Base-by-base conservation (phyloP, 345 rosid genomes). In the Clarkia xantiana region DNA sequence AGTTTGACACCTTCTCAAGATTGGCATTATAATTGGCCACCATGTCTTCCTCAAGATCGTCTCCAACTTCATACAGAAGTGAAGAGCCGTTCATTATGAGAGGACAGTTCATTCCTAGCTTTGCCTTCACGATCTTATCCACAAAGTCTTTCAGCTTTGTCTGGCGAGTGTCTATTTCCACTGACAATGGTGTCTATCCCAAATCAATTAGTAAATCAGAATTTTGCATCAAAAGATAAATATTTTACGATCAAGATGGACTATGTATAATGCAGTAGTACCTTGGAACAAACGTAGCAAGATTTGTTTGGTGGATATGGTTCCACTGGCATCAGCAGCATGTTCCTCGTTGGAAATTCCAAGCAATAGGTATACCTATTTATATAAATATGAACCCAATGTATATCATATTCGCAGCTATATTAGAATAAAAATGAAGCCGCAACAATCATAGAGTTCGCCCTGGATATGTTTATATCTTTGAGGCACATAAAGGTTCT, bases 211-310 rank as follows among this genome's bases (percentile, higher is more conserved):
- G 39, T 56, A 60, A 12, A 44, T 45, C 16, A 40, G 48, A 40
- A 49, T 25, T 38, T 25, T 14, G 41, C 38, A 14, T 11, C 18
- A 0, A 0, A 44, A 14, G 17, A 10, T 6, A 13, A 14, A 25
- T 9, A 50, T 20, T 50, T 14, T 44, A 59, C 54, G 49, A 19
- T 49, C 3, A 34, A 17, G 20, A 38, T 51, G 54, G 56, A 50
- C 36, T 44, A 40, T 48, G 13, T 34, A 50, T 59, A 49, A 14
- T 10, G 50, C 53, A 54, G 42, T 11, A 45, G 40, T 78, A 93
- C 99, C 89, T 84, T 69, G 15, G 95, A 93, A 71, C 99, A 87
- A 69, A 93, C 99, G 67, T 82, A 93, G 65, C 99, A 93, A 42
- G 93, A 71, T 49, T 75, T 77, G 77, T 87, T 80, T 2, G 96